Conservation (phyloP, 306 rosid genomes). For the Purshia tridentata region DNA sequence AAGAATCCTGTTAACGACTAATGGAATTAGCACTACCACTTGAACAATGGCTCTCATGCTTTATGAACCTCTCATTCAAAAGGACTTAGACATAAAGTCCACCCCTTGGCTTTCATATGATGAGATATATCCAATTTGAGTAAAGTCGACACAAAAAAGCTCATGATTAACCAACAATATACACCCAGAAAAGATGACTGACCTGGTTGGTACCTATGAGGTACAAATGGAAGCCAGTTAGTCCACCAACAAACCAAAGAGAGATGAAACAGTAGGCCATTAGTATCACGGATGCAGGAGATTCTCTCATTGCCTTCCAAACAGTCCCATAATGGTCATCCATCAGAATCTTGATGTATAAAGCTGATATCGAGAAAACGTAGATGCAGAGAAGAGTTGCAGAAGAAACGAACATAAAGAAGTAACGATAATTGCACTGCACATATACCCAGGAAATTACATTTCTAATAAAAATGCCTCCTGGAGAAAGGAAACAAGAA, state of each 20-base stretch:
- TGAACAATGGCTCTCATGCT: not conserved
- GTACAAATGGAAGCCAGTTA: constrained; percentile 89
- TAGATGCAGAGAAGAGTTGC: constrained; percentile 87
- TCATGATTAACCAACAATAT: constrained; percentile 28
- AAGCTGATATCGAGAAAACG: constrained; percentile 78
- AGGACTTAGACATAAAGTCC: not conserved
- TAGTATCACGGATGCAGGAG: constrained; percentile 81
- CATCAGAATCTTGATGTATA: constrained; percentile 81
- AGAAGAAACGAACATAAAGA: constrained; percentile 86
- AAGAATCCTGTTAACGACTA: not conserved
- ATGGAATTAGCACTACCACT: not conserved
- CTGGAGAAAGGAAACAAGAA: constrained; percentile 21
- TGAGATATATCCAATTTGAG: not conserved
- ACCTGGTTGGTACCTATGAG: constrained; percentile 91
- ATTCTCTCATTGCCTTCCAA: constrained; percentile 88
- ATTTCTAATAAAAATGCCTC: constrained; percentile 5
- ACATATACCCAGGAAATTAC: constrained; percentile 27
- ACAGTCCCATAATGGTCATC: constrained; percentile 56
- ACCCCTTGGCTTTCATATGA: not conserved
- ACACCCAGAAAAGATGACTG: constrained; percentile 30
- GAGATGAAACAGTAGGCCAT: constrained; percentile 83
- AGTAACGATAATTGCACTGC: constrained; percentile 90
- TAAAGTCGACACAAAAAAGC: not conserved
- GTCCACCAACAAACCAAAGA: constrained; percentile 94
- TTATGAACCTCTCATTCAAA: not conserved